phyloP scores from a whole-genome alignment of 495 filamentous ascomycete species.

The Sordaria brevicollis region DNA sequence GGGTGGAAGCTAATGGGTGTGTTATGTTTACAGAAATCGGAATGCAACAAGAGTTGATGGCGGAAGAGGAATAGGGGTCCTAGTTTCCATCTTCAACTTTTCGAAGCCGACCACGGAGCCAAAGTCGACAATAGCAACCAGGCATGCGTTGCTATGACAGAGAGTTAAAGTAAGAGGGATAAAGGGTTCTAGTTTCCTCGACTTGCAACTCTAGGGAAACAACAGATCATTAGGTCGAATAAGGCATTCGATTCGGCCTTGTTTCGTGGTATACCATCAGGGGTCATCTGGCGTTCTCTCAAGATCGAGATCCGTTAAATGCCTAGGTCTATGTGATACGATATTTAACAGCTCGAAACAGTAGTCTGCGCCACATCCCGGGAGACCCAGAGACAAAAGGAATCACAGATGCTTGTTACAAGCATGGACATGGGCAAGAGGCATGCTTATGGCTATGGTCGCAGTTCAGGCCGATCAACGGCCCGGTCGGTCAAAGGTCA shows the following conservation, averaged over 20 bases:
- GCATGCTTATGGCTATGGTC: background rate
- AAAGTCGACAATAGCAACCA: too few species aligned
- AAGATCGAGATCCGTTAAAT: background rate
- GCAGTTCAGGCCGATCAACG: background rate
- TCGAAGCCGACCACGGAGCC: too few species aligned
- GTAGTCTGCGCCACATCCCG: background rate
- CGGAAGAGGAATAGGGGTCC: constrained; percentile 26
- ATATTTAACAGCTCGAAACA: background rate
- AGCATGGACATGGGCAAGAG: background rate
- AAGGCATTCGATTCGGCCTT: background rate
- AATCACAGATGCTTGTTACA: background rate
- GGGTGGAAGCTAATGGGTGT: constrained; percentile 13
- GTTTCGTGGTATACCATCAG: background rate
- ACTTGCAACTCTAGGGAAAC: too few species aligned
- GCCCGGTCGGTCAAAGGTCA: background rate
- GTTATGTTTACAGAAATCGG: constrained; percentile 26
- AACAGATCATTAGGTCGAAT: too few species aligned
- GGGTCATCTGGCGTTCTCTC: background rate
- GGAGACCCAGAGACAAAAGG: background rate
- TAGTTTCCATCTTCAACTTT: too few species aligned
- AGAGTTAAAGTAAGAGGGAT: too few species aligned
- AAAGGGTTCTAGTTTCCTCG: too few species aligned
- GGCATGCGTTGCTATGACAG: too few species aligned
- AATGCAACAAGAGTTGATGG: constrained; percentile 28
- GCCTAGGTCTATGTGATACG: background rate